Conservation (phyloP, 352 stramenopile genomes). For the Phytophthora pisi region DNA sequence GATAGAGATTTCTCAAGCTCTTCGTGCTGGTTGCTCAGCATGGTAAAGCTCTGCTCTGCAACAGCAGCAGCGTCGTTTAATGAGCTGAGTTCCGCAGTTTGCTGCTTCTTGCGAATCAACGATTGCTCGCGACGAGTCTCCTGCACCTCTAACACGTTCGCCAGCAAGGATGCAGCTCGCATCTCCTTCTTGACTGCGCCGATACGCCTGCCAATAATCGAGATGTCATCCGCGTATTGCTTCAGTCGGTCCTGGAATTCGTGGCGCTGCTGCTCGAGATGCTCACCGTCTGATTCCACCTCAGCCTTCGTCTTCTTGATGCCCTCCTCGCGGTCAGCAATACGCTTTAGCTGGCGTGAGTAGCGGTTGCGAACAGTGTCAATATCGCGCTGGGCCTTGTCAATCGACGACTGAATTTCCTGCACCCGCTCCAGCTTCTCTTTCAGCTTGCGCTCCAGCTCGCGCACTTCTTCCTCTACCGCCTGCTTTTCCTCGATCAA, state of each 20-base stretch:
- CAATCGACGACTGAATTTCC: constrained; percentile 69
- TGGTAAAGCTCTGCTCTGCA: constrained; percentile 76
- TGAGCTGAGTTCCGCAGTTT: constrained; percentile 70
- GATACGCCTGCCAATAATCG: constrained; percentile 68
- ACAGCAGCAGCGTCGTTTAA: constrained; percentile 72
- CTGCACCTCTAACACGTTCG: constrained; percentile 73
- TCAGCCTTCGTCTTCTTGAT: constrained; percentile 78
- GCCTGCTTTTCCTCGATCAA: constrained; percentile 61
- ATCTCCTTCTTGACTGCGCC: constrained; percentile 70
- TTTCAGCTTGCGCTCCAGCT: constrained; percentile 72
- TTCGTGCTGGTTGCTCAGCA: constrained; percentile 76
- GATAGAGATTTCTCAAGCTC: constrained; percentile 77
- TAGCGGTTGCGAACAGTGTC: constrained; percentile 75
- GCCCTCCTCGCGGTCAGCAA: constrained; percentile 73
- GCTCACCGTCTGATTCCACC: constrained; percentile 70
- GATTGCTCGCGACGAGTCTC: constrained; percentile 71
- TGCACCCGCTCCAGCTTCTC: constrained; percentile 61
- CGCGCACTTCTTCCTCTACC: constrained; percentile 76
- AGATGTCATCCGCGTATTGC: constrained; percentile 55
- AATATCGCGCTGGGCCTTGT: constrained; percentile 79
- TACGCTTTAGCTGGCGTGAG: constrained; percentile 79
- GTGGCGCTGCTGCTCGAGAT: constrained; percentile 60
- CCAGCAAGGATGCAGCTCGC: constrained; percentile 64
- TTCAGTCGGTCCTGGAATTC: constrained; percentile 62
- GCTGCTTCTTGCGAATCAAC: constrained; percentile 75